These are phyloP conservation scores for Thermomucor indicae-seudaticae DNA, from an alignment of 371 early-diverging fungal genomes.

Conservation along the genomic window DNA sequence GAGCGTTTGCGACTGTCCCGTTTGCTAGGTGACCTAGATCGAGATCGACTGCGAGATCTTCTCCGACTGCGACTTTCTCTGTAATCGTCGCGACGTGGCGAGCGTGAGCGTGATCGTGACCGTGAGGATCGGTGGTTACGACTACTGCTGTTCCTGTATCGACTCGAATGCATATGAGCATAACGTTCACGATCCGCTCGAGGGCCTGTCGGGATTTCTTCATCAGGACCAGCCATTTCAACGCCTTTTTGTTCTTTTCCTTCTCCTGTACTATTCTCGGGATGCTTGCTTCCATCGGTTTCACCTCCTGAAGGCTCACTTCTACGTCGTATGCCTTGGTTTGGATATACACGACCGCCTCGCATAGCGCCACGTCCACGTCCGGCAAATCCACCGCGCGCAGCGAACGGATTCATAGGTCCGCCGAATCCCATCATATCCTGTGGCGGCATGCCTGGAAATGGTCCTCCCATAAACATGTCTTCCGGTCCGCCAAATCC, in stretches of 20 bases:
- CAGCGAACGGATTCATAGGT: slow-evolving; percentile 12
- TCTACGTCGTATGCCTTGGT: slow-evolving; percentile 5
- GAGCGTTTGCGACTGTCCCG: slow-evolving; percentile 15
- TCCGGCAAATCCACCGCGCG: slow-evolving; percentile 24
- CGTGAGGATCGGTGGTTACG: slow-evolving; percentile 9
- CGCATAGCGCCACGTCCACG: slow-evolving; percentile 22
- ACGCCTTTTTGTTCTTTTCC: slow-evolving; percentile 10
- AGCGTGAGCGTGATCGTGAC: slow-evolving; percentile 8
- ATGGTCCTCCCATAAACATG: slow-evolving; percentile 14
- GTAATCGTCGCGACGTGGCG: slow-evolving; percentile 3
- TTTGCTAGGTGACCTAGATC: slow-evolving; percentile 12
- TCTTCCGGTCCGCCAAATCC: slow-evolving; percentile 21
- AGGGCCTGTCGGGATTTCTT: slow-evolving; percentile 24
- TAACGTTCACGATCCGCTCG: slow-evolving; percentile 18
- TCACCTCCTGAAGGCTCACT: slow-evolving; percentile 4
- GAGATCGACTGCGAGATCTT: slow-evolving; percentile 10
- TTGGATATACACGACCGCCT: slow-evolving; percentile 8
- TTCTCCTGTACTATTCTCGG: slow-evolving; percentile 3
- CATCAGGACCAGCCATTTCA: slow-evolving; percentile 19
- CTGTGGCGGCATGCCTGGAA: slow-evolving; percentile 38
- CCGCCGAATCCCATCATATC: slow-evolving; percentile 29
- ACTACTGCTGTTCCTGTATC: slow-evolving; percentile 16
- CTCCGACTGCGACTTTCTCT: slow-evolving; percentile 7
- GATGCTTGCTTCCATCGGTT: slow-evolving; percentile 5
- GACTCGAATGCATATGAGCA: neutral